A percentile compares a stretch with the other conserved stretches of the same genome.
These are phyloP conservation scores for Fusarium algeriense DNA, from an alignment of 2,329 filamentous ascomycete species.

Conservation along the genomic window DNA sequence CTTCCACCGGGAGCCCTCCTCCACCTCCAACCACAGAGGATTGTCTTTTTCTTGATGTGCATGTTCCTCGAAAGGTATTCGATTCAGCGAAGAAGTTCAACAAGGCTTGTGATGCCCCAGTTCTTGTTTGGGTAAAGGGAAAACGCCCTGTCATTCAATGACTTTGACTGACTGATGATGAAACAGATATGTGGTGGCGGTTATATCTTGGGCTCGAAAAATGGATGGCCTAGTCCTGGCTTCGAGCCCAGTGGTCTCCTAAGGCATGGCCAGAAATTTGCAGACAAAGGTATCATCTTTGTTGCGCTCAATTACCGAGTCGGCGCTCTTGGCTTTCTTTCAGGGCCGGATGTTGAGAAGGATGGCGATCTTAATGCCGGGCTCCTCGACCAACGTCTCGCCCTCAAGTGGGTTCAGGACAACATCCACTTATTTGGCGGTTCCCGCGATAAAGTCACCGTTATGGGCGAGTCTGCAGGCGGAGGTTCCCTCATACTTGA, in stretches of 20 bases:
- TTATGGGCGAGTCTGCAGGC: neutral
- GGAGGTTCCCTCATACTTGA: neutral
- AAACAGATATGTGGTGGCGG: no score
- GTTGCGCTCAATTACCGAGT: slow-evolving; percentile 10
- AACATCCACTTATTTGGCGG: slow-evolving; percentile 65
- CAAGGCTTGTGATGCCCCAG: no score
- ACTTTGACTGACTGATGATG: no score
- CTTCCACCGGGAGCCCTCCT: no score
- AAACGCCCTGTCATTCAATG: no score
- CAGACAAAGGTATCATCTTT: neutral
- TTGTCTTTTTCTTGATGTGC: no score
- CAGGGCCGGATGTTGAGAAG: neutral
- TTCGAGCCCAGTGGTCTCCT: neutral
- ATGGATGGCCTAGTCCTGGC: neutral
- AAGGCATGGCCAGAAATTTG: neutral
- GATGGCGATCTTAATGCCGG: slow-evolving; percentile 58
- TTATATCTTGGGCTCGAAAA: no score
- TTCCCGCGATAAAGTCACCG: slow-evolving; percentile 51
- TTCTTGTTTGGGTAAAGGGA: no score
- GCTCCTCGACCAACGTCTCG: slow-evolving; percentile 62
- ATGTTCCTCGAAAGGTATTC: neutral
- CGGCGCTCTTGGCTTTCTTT: neutral
- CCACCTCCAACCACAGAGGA: no score
- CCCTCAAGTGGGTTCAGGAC: slow-evolving; percentile 63
- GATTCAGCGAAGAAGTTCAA: no score